Evolutionary conservation across 768 basidiomycete genomes (phyloP), one percentile per base, ranked within the genome.

Genomic region (Podaxis carcinomalis): DNA sequence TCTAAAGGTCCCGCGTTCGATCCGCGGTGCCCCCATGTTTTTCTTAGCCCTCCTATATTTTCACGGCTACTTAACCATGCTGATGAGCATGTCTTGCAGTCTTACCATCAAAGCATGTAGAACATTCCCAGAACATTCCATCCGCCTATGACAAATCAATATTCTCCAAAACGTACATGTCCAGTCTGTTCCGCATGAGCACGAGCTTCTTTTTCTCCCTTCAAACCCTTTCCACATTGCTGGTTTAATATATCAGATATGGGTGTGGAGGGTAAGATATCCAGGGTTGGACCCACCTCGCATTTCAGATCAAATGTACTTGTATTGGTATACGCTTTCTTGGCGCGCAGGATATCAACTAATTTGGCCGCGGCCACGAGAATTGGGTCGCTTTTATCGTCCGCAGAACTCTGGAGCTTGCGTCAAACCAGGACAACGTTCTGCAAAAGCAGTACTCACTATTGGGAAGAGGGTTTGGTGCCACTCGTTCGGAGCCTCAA

Each of bases 191-290:
- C 83, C 4, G 96, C 96, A 70, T 98, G 96, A 51, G 83, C 82
- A 37, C 92, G 84, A 1, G 96, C 96, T 62, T 87, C 95, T 68
- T 95, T 98, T 77, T 98, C 95, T 36, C 96, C 96, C 66, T 89
- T 95, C 65, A 98, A 75, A 0, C 92, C 94, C 67, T 86, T 79
- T 16, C 89, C 85, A 68, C 95, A 98, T 54, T 89, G 78, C 86
- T 93, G 61, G 6, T n/a, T 39, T 10, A 13, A 59, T 19, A 35
- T 47, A 51, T 40, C 36, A 59, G 55, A 52, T 37, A 49, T n/a
- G 23, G 47, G 28, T 52, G 57, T 19, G 47, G 46, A n/a, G 56
- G 39, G 59, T 62, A 37, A 55, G 7, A 35, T 53, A 21, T 59
- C 32, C 7, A 32, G 2, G 9, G 32, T 32, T 32, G 28, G 10